Evolutionary conservation across 2,329 filamentous ascomycete genomes (phyloP), one percentile per base, ranked within the genome.

Genomic region (Rhynchosporium graminicola): DNA sequence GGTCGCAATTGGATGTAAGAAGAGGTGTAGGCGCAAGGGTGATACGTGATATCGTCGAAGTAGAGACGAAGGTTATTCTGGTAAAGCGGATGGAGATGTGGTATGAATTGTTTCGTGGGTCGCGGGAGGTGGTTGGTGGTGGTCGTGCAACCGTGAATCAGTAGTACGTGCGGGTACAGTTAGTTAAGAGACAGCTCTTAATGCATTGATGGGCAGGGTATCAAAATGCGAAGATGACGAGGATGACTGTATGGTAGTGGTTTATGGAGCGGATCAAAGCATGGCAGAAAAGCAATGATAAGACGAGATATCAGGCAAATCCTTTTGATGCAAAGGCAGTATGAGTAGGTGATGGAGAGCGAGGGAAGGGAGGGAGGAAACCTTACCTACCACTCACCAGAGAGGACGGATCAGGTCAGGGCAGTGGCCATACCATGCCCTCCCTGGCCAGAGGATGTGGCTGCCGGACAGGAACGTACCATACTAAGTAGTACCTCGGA

Each of bases 1-100:
- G 58, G 65, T 67, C 62, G 68, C 63, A 54, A 63, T 61, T 59
- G 36, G 42, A 62, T 46, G 55, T 45, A 20, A 40, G 50, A 28
- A 26, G 45, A 26, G 10, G 57, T 42, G 26, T 36, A 20, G 20
- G 20, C 20, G 20, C 20, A 20, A 20, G 20, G 20, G 20, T 20
- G 36, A 45, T n/a, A 48, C 46, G 42, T 50, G 36, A 26, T 55
- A 20, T 56, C 33, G 40, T 55, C 9, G 40, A 46, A 4, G 50
- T 48, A 38, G 46, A 51, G 56, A 46, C 10, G 50, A 47, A n/a
- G 50, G 42, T 60, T 42, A 13, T 13, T n/a, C 20, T 13, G 42
- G 42, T 12, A 15, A 15, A 15, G 13, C 13, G 42, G 13, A 43
- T 5, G 42, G 13, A n/a, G 12, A 38, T 40, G 36, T 12, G 12